Percentiles rank a stretch among this genome's conserved stretches.
Conservation (phyloP, 148 eudicot species). For the Beta vulgaris region DNA sequence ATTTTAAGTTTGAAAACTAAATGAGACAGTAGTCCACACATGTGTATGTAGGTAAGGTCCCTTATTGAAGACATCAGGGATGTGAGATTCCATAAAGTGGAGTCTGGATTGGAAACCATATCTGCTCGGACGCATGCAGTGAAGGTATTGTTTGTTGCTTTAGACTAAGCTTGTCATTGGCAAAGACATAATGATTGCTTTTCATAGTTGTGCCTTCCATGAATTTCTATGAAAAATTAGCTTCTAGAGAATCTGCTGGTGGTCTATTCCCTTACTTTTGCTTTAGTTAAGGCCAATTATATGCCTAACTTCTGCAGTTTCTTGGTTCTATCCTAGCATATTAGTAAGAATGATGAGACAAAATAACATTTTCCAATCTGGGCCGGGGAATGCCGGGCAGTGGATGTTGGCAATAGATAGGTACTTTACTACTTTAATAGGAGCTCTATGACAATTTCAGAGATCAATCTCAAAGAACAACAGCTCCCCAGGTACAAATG, state of each 20-base stretch:
- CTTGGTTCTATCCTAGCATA: background rate
- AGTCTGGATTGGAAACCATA: constrained; percentile 83
- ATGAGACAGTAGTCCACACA: background rate
- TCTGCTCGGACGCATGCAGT: constrained; percentile 79
- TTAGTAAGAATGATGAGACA: background rate
- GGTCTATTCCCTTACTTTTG: background rate
- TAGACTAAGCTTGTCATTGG: background rate
- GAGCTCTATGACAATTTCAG: background rate
- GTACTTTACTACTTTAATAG: background rate
- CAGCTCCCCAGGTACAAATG: too few relatives aligned
- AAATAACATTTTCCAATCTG: background rate
- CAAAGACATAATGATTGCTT: background rate
- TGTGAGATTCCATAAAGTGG: constrained; percentile 95
- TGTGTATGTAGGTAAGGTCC: constrained; percentile 68
- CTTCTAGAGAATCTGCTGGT: background rate
- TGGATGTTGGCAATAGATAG: background rate
- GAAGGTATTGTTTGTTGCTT: constrained; percentile 47
- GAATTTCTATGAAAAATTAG: background rate
- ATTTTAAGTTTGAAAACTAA: background rate
- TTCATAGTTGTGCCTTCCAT: background rate
- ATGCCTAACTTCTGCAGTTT: background rate
- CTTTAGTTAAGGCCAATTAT: background rate
- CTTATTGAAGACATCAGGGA: constrained; percentile 95
- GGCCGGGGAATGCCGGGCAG: too few relatives aligned
- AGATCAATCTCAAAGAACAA: background rate